These are phyloP conservation scores for Amoebophrya sp. DNA, from an alignment of 169 alveolate genomes.

Conservation along the genomic window DNA sequence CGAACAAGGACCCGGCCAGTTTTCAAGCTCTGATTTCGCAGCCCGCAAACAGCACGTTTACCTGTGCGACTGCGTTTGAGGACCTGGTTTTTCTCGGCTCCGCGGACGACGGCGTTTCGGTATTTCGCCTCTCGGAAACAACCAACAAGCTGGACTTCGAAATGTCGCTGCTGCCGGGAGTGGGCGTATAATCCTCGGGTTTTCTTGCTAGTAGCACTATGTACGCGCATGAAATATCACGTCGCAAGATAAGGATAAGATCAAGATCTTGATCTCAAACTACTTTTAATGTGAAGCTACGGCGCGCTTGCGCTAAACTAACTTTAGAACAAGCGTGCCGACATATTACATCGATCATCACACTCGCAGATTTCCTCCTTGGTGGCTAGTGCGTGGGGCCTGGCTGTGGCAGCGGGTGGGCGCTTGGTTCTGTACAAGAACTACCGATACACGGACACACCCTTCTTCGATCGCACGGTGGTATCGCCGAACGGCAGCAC, in stretches of 20 bases:
- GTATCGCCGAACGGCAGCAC: too few relatives aligned
- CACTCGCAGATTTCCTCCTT: neutral
- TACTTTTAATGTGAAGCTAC: too few relatives aligned
- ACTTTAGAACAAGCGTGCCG: too few relatives aligned
- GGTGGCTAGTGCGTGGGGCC: neutral
- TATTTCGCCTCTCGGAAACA: neutral
- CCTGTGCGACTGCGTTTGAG: neutral
- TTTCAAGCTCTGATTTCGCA: too few relatives aligned
- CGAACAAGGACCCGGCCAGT: too few relatives aligned
- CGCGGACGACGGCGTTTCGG: neutral
- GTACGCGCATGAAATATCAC: too few relatives aligned
- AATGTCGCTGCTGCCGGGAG: neutral
- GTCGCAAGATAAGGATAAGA: too few relatives aligned
- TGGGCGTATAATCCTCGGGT: too few relatives aligned
- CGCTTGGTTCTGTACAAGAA: neutral
- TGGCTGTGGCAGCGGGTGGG: neutral
- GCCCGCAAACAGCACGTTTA: neutral
- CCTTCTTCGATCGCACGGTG: neutral
- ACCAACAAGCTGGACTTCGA: neutral
- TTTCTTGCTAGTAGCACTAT: too few relatives aligned
- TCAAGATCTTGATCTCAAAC: too few relatives aligned
- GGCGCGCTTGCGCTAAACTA: too few relatives aligned
- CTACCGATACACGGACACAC: neutral
- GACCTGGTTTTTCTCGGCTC: neutral
- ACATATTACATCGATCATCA: too few relatives aligned